Evolutionary conservation across 257 asterid genomes (phyloP).

Genomic region (Vinca minor): DNA sequence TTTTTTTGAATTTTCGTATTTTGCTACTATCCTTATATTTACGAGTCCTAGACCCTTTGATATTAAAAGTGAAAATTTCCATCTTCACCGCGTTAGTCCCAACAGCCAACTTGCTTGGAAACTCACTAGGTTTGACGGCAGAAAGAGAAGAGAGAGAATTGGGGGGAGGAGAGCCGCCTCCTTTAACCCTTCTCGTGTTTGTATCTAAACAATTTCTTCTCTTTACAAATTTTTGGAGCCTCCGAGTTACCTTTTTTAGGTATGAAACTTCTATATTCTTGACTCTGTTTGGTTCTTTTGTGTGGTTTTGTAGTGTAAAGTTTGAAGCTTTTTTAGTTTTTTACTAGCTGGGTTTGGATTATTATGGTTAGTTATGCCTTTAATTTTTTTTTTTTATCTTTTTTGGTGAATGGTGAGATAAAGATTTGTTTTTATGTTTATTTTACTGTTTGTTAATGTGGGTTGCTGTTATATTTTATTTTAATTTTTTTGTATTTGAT

Average conservation of each 20-base stretch:
- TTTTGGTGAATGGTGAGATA: not conserved
- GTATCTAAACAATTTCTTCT: conserved; percentile 9
- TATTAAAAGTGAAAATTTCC: too few relatives aligned
- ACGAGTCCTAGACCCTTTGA: too few relatives aligned
- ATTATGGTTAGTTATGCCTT: conserved; percentile 19
- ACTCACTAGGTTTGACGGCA: conserved; percentile 39
- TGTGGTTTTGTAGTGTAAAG: not conserved
- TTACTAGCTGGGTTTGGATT: conserved; percentile 5
- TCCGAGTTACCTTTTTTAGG: conserved; percentile 24
- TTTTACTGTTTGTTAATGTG: conserved; percentile 30
- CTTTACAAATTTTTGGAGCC: conserved; percentile 10
- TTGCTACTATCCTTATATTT: too few relatives aligned
- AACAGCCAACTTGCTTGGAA: conserved; percentile 47
- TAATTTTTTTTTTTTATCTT: not conserved
- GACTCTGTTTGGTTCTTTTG: not conserved
- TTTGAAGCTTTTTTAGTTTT: conserved; percentile 2
- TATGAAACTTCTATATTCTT: conserved; percentile 16
- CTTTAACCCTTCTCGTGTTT: conserved; percentile 35
- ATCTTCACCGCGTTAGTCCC: too few relatives aligned
- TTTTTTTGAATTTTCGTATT: too few relatives aligned
- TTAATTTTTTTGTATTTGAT: conserved; percentile 6
- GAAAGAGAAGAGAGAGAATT: conserved; percentile 15
- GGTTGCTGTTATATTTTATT: conserved; percentile 18
- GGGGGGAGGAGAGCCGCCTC: conserved; percentile 35
- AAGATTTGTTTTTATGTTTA: conserved; percentile 9